Evolutionary conservation across 805 yeast genomes (phyloP).

Genomic region (Saccharomycopsis synnaedendra): DNA sequence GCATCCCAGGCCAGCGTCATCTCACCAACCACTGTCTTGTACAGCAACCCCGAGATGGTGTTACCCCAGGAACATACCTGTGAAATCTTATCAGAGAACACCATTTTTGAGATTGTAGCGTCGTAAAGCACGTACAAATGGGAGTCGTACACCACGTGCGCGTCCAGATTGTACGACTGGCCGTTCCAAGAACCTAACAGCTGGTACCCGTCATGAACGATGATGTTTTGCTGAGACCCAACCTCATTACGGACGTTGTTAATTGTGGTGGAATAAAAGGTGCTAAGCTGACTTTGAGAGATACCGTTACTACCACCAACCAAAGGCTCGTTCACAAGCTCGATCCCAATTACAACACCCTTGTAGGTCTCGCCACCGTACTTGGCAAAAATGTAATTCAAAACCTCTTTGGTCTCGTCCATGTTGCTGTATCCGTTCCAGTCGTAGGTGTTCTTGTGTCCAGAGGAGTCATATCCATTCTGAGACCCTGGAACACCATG

Average conservation of each 20-base stretch:
- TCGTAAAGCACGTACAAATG: constrained; percentile 29
- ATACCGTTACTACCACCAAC: constrained; percentile 41
- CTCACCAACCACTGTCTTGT: constrained; percentile 53
- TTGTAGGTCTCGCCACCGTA: constrained; percentile 37
- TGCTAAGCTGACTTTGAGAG: constrained; percentile 38
- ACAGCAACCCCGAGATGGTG: constrained; percentile 31
- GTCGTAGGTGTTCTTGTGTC: constrained; percentile 38
- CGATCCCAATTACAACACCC: constrained; percentile 56
- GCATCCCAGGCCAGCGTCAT: constrained; percentile 63
- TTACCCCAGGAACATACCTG: constrained; percentile 43
- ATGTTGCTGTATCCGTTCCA: constrained; percentile 35
- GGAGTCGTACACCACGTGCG: constrained; percentile 54
- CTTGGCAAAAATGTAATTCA: constrained; percentile 38
- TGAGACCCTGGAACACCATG: constrained; percentile 82
- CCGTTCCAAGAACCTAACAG: constrained; percentile 43
- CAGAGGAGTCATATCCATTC: constrained; percentile 78
- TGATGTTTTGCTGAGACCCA: constrained; percentile 42
- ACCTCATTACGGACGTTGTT: constrained; percentile 41
- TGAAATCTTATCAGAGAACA: constrained; percentile 49
- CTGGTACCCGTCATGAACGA: constrained; percentile 59
- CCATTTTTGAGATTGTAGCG: constrained; percentile 66
- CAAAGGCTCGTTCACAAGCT: constrained; percentile 64
- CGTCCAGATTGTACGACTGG: constrained; percentile 23
- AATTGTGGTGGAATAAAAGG: constrained; percentile 56
- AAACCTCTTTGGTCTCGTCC: constrained; percentile 36